These are phyloP conservation scores for Yamadazyma triangularis DNA, from an alignment of 1,139 yeast genomes.

Conservation along the genomic window DNA sequence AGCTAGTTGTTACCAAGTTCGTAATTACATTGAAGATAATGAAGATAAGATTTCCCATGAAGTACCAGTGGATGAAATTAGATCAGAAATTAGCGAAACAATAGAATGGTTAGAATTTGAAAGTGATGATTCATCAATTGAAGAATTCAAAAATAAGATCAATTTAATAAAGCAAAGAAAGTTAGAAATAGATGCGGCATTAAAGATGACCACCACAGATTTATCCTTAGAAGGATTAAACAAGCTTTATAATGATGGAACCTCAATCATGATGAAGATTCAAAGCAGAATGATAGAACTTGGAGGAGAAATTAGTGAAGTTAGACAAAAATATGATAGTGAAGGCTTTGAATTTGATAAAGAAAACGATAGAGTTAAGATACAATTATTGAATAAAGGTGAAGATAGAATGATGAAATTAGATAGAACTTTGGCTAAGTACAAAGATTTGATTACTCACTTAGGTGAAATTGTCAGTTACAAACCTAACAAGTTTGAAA, in stretches of 20 bases:
- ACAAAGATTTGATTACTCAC: slow-evolving; percentile 31
- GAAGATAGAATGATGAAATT: slow-evolving; percentile 33
- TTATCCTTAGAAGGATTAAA: slow-evolving; percentile 32
- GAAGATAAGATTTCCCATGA: slow-evolving; percentile 34
- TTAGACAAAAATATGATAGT: slow-evolving; percentile 37
- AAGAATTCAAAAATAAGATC: slow-evolving; percentile 30
- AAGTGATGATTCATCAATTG: slow-evolving; percentile 49
- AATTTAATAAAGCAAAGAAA: slow-evolving; percentile 17
- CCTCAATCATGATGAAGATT: slow-evolving; percentile 32
- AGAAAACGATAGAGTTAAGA: slow-evolving; percentile 40
- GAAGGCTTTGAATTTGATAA: slow-evolving; percentile 46
- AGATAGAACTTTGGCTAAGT: slow-evolving; percentile 29
- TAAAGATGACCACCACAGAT: slow-evolving; percentile 28
- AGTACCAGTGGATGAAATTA: slow-evolving; percentile 25
- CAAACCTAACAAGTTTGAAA: slow-evolving; percentile 21
- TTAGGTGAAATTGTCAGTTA: slow-evolving; percentile 15
- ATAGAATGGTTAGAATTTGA: slow-evolving; percentile 82
- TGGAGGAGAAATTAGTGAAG: slow-evolving; percentile 38
- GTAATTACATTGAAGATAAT: slow-evolving; percentile 49
- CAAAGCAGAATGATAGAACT: slow-evolving; percentile 43
- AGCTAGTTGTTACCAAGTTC: slow-evolving; percentile 51
- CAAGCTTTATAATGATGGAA: slow-evolving; percentile 38
- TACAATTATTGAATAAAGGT: slow-evolving; percentile 25
- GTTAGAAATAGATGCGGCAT: slow-evolving; percentile 16
- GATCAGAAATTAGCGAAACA: slow-evolving; percentile 36